Conservation (phyloP, 495 filamentous ascomycete genomes). For the Xylaria flabelliformis region DNA sequence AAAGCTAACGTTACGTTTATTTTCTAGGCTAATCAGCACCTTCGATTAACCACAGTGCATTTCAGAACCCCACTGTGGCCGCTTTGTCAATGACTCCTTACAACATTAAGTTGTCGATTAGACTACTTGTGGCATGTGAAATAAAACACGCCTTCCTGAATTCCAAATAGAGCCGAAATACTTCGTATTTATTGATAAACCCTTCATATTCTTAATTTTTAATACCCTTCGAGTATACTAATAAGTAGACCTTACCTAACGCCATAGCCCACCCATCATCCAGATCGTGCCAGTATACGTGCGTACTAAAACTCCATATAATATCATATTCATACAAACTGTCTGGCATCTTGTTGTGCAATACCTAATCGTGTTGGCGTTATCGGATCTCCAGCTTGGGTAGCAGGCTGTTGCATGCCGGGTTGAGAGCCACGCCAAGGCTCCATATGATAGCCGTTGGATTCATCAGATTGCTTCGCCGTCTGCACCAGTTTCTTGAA, state of each 20-base stretch:
- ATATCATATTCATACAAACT: constrained; percentile 4
- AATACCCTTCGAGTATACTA: background rate
- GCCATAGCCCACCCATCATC: background rate
- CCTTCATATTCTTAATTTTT: background rate
- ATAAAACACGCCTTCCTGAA: background rate
- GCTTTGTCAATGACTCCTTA: too few relatives aligned
- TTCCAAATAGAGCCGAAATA: background rate
- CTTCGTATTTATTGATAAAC: background rate
- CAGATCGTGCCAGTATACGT: background rate
- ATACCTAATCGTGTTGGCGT: constrained; percentile 2
- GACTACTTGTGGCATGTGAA: background rate
- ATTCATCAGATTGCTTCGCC: constrained; percentile 28
- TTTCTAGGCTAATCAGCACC: background rate
- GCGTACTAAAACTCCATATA: background rate
- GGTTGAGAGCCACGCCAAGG: constrained; percentile 33
- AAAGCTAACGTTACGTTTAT: background rate
- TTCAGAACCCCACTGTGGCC: too few relatives aligned
- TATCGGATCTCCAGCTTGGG: constrained; percentile 1
- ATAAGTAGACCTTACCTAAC: background rate
- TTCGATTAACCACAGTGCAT: background rate
- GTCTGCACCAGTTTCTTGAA: constrained; percentile 29
- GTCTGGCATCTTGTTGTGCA: background rate
- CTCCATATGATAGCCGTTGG: constrained; percentile 34
- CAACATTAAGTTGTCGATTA: background rate
- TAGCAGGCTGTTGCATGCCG: background rate